These are phyloP conservation scores for Naganishia vaughanmartiniae DNA, from an alignment of 768 basidiomycete genomes.

Conservation along the genomic window DNA sequence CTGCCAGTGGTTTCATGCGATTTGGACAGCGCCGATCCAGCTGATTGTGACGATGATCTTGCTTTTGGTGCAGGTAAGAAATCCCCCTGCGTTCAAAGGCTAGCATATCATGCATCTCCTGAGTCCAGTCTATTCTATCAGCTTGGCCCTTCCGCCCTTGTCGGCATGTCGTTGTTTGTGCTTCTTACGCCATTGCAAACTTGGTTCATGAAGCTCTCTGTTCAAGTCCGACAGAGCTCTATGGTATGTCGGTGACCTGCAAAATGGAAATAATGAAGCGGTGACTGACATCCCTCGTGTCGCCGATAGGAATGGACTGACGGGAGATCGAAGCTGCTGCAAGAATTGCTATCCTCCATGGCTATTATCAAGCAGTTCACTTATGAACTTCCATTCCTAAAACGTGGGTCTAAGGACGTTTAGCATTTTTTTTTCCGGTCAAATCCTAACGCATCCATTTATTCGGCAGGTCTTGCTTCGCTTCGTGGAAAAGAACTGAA, in stretches of 20 bases:
- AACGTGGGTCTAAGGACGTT: conserved; percentile 55
- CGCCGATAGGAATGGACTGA: conserved; percentile 59
- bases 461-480: conserved; percentile 57
- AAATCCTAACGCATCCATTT: not conserved
- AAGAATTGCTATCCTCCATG: conserved; percentile 67
- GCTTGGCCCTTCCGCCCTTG: conserved; percentile 69
- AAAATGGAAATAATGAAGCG: not conserved
- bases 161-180: conserved; percentile 67
- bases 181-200: conserved; percentile 65
- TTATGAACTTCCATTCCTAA: conserved; percentile 67
- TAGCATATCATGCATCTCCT: not conserved
- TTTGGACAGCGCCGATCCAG: conserved; percentile 70
- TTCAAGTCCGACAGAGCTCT: conserved; percentile 58
- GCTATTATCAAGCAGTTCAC: conserved; percentile 74
- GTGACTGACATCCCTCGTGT: not conserved
- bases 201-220: conserved; percentile 60
- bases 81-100: conserved; percentile 16
- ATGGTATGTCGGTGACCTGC: conserved; percentile 49
- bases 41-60: conserved; percentile 61
- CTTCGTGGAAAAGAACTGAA: conserved; percentile 61
- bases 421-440: not conserved
- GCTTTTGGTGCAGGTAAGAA: conserved; percentile 59
- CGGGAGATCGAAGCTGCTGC: conserved; percentile 62
- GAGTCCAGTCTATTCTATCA: conserved; percentile 40
- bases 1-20: conserved; percentile 59